Conservation (phyloP, 345 rosid species). For the Rhodomyrtus tomentosa region DNA sequence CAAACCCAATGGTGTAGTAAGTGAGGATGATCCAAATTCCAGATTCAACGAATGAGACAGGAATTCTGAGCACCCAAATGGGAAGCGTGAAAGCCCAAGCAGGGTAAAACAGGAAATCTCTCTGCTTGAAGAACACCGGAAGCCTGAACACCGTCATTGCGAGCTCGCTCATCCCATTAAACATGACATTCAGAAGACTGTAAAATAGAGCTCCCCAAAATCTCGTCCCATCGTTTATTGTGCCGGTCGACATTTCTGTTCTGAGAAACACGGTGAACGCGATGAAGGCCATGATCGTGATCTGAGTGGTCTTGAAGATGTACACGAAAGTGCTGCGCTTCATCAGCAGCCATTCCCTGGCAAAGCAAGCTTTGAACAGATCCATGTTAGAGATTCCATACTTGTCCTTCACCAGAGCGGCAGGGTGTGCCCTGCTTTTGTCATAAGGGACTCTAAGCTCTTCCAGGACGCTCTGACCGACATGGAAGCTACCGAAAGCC, state of each 20-base stretch:
- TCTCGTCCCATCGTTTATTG: conserved; percentile 17
- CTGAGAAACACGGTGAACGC: conserved; percentile 20
- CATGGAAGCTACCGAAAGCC: conserved; percentile 13
- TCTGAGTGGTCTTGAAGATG: conserved; percentile 17
- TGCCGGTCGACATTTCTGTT: conserved; percentile 9
- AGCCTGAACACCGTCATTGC: conserved; percentile 65
- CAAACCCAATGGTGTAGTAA: conserved; percentile 49
- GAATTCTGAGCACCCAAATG: conserved; percentile 39
- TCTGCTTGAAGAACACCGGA: conserved; percentile 73
- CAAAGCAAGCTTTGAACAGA: conserved; percentile 20
- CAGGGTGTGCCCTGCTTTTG: conserved; percentile 12
- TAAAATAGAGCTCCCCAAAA: conserved; percentile 49
- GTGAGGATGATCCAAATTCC: conserved; percentile 33
- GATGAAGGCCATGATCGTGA: conserved; percentile 14
- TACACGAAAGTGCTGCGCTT: conserved; percentile 13
- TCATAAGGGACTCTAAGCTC: conserved; percentile 10
- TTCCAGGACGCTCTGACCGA: conserved; percentile 7
- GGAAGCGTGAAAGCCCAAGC: conserved; percentile 60
- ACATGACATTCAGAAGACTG: conserved; percentile 27
- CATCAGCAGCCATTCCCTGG: conserved; percentile 12
- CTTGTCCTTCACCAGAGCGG: conserved; percentile 19
- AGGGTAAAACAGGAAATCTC: conserved; percentile 48
- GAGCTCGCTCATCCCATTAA: conserved; percentile 44
- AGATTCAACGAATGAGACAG: conserved; percentile 45
- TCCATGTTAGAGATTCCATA: conserved; percentile 22